Evolutionary conservation across 2,329 filamentous ascomycete genomes (phyloP).

Genomic region (Immersiporthe knoxdaviesiana): DNA sequence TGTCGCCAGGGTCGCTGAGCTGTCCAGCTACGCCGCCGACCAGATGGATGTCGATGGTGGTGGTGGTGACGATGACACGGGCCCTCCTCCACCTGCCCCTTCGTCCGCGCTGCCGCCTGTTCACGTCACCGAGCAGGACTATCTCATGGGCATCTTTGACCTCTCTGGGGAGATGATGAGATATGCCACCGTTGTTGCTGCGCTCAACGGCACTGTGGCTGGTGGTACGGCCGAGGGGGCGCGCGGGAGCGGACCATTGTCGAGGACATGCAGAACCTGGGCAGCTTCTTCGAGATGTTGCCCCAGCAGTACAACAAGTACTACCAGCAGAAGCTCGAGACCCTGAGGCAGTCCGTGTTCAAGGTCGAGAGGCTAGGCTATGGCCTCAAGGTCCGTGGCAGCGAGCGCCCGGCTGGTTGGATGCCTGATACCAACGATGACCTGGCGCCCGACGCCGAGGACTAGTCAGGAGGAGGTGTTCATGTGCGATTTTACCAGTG

Average conservation of each 20-base stretch:
- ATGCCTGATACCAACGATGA: constrained; percentile 69
- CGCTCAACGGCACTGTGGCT: constrained; percentile 65
- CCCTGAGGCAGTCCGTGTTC: constrained; percentile 85
- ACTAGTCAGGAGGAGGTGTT: background rate
- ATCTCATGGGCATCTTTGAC: constrained; percentile 89
- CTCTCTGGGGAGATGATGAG: constrained; percentile 96
- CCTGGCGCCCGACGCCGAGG: constrained; percentile 12
- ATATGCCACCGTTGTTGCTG: constrained; percentile 87
- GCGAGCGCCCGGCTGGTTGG: constrained; percentile 90
- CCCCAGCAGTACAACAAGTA: constrained; percentile 59
- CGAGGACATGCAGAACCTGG: constrained; percentile 77
- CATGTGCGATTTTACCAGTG: background rate
- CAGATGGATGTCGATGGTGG: constrained; percentile 41
- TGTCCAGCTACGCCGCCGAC: constrained; percentile 35
- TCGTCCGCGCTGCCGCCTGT: constrained; percentile 46
- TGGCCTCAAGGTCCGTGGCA: constrained; percentile 82
- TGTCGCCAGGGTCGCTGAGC: constrained; percentile 47
- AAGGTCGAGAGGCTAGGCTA: constrained; percentile 95
- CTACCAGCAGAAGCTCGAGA: constrained; percentile 78
- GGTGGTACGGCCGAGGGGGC: constrained; percentile 33
- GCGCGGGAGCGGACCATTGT: constrained; percentile 63
- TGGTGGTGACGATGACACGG: constrained; percentile 32
- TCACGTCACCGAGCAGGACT: constrained; percentile 77
- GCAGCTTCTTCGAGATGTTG: constrained; percentile 76
- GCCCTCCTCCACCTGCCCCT: constrained; percentile 1